Base-by-base conservation (phyloP, 208 protist genomes). In the Leishmania tarentolae region DNA sequence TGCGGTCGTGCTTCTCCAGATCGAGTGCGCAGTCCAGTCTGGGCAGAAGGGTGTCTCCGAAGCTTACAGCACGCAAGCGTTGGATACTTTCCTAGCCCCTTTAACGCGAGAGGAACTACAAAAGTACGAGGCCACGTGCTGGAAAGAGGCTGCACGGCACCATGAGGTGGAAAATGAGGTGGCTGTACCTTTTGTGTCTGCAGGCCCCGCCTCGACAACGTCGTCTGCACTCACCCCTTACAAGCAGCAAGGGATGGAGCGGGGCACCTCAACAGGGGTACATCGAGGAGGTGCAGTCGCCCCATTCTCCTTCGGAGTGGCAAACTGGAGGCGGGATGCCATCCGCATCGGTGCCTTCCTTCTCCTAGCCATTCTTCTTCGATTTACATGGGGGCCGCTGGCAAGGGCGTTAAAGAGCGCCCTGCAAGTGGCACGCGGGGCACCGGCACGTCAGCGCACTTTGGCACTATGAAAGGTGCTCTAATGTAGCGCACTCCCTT, bases 321-420 rank as follows among this genome's bases (percentile, higher is more conserved):
- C 59, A 35, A n/a, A 66, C 44, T 88, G 82, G 81, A 77, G 76
- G 73, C 79, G 81, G 65, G 68, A 83, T 50, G 82, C 70, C 24
- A 31, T 86, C 53, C 82, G 78, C 63, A 59, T 85, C 7, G 35
- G 73, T 21, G 47, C 68, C 46, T 50, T 85, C 21, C 15, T 86
- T 37, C 75, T 88, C 31, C 44, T 88, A 56, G 75, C 77, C 8
- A 31, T 88, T 75, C 52, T 86, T 9, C 66, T 88, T 37, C 85
- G 85, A n/a, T 83, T 88, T 47, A 57, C 80, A n/a, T 76, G 71
- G 52, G 78, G 74, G 0, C 85, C 71, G 11, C 59, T 88, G 4
- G 80, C 76, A 31, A 79, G 75, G 53, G 75, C 66, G 50, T 59
- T 83, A 66, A 83, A 77, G 65, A 61, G 79, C 21, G 69, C 46